Conservation (phyloP, 75 land plant genomes). For the Cunninghamia lanceolata region DNA sequence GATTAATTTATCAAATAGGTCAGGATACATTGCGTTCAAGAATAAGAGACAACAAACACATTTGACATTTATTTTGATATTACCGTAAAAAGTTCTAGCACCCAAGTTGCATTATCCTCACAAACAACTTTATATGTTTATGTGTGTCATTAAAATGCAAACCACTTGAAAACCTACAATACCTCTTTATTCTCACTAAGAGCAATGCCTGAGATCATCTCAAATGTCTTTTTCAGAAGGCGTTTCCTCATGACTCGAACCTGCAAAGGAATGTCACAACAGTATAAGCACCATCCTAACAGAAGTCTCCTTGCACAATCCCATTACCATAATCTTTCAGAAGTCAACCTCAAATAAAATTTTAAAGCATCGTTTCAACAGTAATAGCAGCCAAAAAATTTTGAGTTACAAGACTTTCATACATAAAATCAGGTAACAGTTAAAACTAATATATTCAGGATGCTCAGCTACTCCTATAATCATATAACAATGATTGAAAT, state of each 20-base stretch:
- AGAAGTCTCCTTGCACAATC: not conserved
- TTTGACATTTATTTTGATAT: not conserved
- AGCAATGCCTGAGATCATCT: constrained; percentile 92
- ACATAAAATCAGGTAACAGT: not conserved
- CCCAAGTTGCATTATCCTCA: not conserved
- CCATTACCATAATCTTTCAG: not conserved
- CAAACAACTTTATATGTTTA: not conserved
- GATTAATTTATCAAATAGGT: not conserved
- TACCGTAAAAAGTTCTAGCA: not conserved
- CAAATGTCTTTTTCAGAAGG: constrained; percentile 94
- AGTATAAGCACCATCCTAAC: not conserved
- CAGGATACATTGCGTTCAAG: not conserved
- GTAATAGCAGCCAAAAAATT: not conserved
- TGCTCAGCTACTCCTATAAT: not conserved
- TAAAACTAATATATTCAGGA: not conserved
- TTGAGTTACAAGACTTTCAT: no score
- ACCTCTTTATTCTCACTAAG: constrained; percentile 94
- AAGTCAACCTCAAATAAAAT: not conserved
- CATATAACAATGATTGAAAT: not conserved
- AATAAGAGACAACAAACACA: not conserved
- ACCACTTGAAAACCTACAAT: not conserved
- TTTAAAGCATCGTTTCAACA: not conserved
- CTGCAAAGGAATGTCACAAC: constrained; percentile 23
- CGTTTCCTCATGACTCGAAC: constrained; percentile 97
- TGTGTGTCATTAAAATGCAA: not conserved